phyloP scores from a whole-genome alignment of 2,329 filamentous ascomycete species.

The Venturia nashicola region DNA sequence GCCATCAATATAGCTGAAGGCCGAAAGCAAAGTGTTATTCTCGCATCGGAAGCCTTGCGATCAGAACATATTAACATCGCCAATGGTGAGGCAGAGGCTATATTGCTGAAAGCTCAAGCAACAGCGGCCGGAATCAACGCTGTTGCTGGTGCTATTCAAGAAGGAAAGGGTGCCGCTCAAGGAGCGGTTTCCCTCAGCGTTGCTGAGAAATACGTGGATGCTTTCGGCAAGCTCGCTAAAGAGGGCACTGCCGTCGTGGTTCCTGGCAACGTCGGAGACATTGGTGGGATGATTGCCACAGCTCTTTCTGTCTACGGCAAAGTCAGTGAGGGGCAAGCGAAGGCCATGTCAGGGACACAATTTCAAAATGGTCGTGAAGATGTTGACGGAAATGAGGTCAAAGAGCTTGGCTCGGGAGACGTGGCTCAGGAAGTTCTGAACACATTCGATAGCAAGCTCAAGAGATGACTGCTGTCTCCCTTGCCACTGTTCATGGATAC shows the following conservation, averaged over 20 bases:
- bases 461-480: not conserved
- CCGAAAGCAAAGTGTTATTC: conserved; percentile 89
- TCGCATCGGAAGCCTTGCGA: conserved; percentile 83
- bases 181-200: conserved; percentile 76
- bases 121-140: conserved; percentile 82
- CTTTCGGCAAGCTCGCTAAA: conserved; percentile 83
- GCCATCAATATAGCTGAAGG: conserved; percentile 99
- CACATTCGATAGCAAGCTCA: not conserved
- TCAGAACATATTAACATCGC: conserved; percentile 90
- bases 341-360: not conserved
- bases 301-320: conserved; percentile 94
- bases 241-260: conserved; percentile 94
- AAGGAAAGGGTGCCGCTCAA: conserved; percentile 64
- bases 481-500: not conserved
- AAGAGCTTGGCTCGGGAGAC: not conserved
- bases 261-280: conserved; percentile 92
- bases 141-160: conserved; percentile 62
- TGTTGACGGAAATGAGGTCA: not conserved
- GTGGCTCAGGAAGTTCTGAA: not conserved
- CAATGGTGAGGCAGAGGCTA: conserved; percentile 86
- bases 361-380: not conserved
- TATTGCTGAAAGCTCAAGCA: conserved; percentile 70
- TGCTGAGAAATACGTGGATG: conserved; percentile 96
- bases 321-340: conserved; percentile 38
- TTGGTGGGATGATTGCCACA: conserved; percentile 91